Evolutionary conservation across 371 early-diverging fungal species (phyloP), one percentile per base, ranked within the genome.

Genomic region (Mortierella sp.): DNA sequence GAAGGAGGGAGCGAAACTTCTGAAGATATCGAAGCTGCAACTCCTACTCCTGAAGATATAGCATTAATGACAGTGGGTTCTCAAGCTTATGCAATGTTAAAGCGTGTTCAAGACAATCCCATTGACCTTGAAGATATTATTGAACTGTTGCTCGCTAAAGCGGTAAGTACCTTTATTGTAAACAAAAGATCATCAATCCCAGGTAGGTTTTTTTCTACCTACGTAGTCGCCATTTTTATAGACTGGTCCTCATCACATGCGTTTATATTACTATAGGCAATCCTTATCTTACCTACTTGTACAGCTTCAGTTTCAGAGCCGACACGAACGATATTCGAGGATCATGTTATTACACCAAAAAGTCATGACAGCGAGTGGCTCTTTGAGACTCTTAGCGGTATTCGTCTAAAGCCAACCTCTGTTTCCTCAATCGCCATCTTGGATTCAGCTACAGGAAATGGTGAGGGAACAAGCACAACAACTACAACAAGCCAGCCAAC

Each of bases 51-150:
- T 55, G 62, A 75, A 26, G 81, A 80, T 59, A 64, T 69, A 18
- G 30, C 49, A 18, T 28, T 72, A 66, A 75, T 80, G 72, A 66
- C 69, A 1, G 28, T 62, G 24, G 81, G 81, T 5, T 72, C 81
- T 2, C 66, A 68, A 30, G 81, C 75, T 6, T 80, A 62, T 32
- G n/a, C 64, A 8, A 68, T 80, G 70, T 39, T 80, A 52, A 75
- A 68, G n/a, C 72, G 70, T n/a, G 75, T 80, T 4, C 72, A 72
- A 40, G 75, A 75, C 3, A 69, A 75, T n/a, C 75, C 75, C 0
- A 80, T 69, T n/a, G 81, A 80, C n/a, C 71, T 80, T 5, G 81
- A 75, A 59, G 81, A 80, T 43, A 80, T 80, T 16, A 69, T 80
- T 52, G 69, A 68, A 1, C 30, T 75, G 20, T 59, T 80, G 30